Evolutionary conservation across 2,329 filamentous ascomycete genomes (phyloP).

Genomic region (Didymella lethalis): DNA sequence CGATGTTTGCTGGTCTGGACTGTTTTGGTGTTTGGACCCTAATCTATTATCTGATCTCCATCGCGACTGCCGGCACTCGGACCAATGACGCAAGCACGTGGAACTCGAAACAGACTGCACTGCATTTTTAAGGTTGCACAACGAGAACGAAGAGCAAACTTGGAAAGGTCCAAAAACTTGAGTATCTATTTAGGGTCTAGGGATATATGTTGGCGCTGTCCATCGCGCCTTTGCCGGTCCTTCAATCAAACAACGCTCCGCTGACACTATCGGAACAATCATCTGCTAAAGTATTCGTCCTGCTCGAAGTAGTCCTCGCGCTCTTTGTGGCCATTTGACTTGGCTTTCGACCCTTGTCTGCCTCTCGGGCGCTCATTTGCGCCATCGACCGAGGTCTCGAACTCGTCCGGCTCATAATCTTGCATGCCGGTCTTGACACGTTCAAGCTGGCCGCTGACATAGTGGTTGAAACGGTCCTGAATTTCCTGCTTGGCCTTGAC

Average conservation of each 20-base stretch:
- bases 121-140: conserved; percentile 8
- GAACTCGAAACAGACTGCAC: conserved; percentile 3
- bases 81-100: conserved; percentile 26
- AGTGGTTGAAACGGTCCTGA: conserved; percentile 74
- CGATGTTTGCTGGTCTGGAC: conserved; percentile 13
- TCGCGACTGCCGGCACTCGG: conserved; percentile 24
- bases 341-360: conserved; percentile 22
- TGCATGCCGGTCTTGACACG: conserved; percentile 70
- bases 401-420: conserved; percentile 66
- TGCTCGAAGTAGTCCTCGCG: conserved; percentile 42
- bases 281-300: conserved; percentile 39
- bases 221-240: conserved; percentile 16
- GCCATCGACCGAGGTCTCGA: conserved; percentile 65
- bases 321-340: conserved; percentile 36
- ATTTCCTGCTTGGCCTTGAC: conserved; percentile 48
- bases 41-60: conserved; percentile 21
- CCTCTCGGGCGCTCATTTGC: conserved; percentile 23
- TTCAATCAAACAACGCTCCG: conserved; percentile 13
- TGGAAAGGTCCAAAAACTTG: conserved; percentile 6
- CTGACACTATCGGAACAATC: conserved; percentile 12
- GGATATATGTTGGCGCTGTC: conserved; percentile 21
- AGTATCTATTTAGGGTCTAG: conserved; percentile 37
- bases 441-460: conserved; percentile 82
- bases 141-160: neutral
- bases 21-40: conserved; percentile 26